A percentile compares a stretch with the other conserved stretches of the same genome.
Evolutionary conservation across 2,329 filamentous ascomycete genomes (phyloP).

Genomic region (Tolypocladium cylindrosporum): DNA sequence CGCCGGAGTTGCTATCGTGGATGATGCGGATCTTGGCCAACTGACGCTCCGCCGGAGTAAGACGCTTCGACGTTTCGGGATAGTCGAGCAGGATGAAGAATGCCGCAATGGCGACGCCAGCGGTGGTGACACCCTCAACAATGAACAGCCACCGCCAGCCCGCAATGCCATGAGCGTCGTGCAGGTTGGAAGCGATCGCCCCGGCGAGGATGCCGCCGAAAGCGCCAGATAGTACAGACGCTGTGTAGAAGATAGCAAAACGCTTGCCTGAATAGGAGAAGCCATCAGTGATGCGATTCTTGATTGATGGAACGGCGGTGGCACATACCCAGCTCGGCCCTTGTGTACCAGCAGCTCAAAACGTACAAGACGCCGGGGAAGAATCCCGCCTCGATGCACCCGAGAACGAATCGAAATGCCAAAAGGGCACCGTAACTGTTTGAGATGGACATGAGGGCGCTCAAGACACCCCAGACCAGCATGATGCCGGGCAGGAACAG

Average conservation of each 20-base stretch:
- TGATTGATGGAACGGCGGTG: background rate
- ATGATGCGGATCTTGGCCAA: constrained; percentile 3
- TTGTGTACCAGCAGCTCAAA: constrained; percentile 46
- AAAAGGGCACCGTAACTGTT: constrained; percentile 37
- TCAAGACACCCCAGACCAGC: constrained; percentile 28
- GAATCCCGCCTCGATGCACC: constrained; percentile 40
- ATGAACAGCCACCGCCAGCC: constrained; percentile 63
- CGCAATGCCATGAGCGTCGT: constrained; percentile 41
- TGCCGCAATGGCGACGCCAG: constrained; percentile 39
- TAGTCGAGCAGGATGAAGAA: constrained; percentile 58
- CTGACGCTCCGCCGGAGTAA: constrained; percentile 32
- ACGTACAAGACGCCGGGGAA: constrained; percentile 41
- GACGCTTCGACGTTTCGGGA: constrained; percentile 51
- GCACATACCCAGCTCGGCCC: constrained; percentile 28
- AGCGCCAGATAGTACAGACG: constrained; percentile 49
- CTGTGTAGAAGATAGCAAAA: constrained; percentile 47
- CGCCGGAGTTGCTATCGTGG: constrained; percentile 17
- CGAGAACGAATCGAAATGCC: constrained; percentile 33
- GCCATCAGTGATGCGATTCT: background rate
- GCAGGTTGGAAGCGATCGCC: constrained; percentile 46
- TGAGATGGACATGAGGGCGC: constrained; percentile 37
- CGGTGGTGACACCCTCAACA: constrained; percentile 53
- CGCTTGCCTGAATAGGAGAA: constrained; percentile 25
- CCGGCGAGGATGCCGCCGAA: constrained; percentile 54
- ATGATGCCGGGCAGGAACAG: constrained; percentile 40